Evolutionary conservation across 1,284 basidiomycete species (phyloP).

Genomic region (Trichosporon asahii): DNA sequence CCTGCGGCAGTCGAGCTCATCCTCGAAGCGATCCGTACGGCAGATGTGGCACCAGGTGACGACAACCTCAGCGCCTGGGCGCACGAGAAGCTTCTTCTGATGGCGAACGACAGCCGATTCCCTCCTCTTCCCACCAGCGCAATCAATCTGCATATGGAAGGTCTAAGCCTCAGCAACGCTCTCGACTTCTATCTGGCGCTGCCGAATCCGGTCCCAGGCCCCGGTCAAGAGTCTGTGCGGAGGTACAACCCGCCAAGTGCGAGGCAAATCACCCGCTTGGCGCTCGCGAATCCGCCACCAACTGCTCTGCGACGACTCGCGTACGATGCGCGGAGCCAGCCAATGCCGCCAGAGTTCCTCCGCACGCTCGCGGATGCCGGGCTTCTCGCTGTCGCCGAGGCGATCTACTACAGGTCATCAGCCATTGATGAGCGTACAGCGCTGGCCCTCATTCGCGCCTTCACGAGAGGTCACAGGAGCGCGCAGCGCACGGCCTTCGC

Average conservation of each 20-base stretch:
- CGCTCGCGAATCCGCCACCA: conserved; percentile 13
- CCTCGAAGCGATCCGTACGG: conserved; percentile 13
- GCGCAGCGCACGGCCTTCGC: conserved; percentile 17
- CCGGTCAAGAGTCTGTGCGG: not conserved
- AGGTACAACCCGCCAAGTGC: conserved; percentile 10
- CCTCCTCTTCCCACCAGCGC: conserved; percentile 14
- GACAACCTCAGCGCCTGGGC: conserved; percentile 12
- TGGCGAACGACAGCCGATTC: conserved; percentile 19
- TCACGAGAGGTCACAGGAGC: conserved; percentile 15
- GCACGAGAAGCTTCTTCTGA: conserved; percentile 11
- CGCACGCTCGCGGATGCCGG: conserved; percentile 18
- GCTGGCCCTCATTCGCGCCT: conserved; percentile 15
- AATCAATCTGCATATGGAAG: conserved; percentile 14
- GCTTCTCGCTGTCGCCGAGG: conserved; percentile 8
- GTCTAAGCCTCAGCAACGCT: conserved; percentile 9
- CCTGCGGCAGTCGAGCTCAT: conserved; percentile 17
- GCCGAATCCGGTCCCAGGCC: not conserved
- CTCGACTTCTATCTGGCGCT: conserved; percentile 19
- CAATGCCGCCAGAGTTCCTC: conserved; percentile 14
- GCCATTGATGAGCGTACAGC: conserved; percentile 16
- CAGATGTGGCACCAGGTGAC: not conserved
- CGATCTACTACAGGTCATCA: conserved; percentile 5
- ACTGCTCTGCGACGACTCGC: conserved; percentile 12
- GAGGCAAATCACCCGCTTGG: conserved; percentile 15
- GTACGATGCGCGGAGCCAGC: conserved; percentile 1